A percentile compares a stretch with the other conserved stretches of the same genome.
Evolutionary conservation across 2,329 filamentous ascomycete species (phyloP).

Genomic region (Annulohypoxylon truncatum): DNA sequence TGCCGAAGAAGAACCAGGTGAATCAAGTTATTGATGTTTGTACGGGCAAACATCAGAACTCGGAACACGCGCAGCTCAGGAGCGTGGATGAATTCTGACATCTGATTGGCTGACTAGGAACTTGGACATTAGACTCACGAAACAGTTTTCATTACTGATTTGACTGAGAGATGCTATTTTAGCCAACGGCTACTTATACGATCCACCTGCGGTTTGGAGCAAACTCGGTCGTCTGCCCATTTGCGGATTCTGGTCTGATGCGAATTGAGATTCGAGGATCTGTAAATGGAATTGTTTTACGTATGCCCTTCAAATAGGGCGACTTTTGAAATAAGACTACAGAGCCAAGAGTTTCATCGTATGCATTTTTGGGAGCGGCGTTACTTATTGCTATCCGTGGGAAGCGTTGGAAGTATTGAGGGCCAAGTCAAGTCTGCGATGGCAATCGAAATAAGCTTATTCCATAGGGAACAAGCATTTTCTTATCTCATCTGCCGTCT

Average conservation of each 20-base stretch:
- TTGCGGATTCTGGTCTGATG: constrained; percentile 18
- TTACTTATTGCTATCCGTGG: not conserved
- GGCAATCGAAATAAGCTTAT: constrained; percentile 7
- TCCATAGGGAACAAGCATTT: constrained; percentile 11
- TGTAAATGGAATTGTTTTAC: not conserved
- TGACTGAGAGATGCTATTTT: constrained; percentile 26
- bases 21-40: constrained; percentile 5
- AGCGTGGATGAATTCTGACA: constrained; percentile 31
- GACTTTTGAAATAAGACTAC: not conserved
- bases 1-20: constrained; percentile 19
- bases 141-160: constrained; percentile 22
- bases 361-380: not conserved
- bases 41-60: not conserved
- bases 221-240: constrained; percentile 17
- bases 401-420: not conserved
- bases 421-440: not conserved
- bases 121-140: constrained; percentile 8
- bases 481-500: constrained; percentile 4
- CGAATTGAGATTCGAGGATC: constrained; percentile 15
- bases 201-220: constrained; percentile 29
- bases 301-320: constrained; percentile 5
- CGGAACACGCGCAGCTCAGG: constrained; percentile 10
- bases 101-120: constrained; percentile 27
- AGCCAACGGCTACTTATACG: constrained; percentile 23
- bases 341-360: constrained; percentile 16